Base-by-base conservation (phyloP, 1,284 basidiomycete genomes). In the Ustilago esculenta region DNA sequence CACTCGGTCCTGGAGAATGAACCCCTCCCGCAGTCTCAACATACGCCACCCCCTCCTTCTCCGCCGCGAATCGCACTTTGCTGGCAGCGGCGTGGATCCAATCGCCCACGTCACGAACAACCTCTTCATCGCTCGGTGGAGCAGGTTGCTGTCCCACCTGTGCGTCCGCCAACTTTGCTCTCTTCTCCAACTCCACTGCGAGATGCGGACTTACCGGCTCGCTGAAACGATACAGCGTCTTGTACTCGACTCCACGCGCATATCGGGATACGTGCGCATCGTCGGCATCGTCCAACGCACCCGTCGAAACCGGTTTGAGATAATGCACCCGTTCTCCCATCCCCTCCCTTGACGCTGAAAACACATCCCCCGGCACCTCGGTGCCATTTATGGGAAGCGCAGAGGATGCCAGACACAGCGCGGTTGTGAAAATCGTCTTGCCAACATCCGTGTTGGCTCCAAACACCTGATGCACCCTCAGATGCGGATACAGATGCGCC, bases 21-120 rank as follows among this genome's bases (percentile, higher is more conserved):
- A 97, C 92, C 40, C 94, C 94, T 85, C 94, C 94, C 8, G 94
- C 94, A 5, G 95, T 95, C 84, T 98, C 95, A 40, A 98, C 84
- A 77, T 90, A 97, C 84, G 94, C 87, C 74, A 74, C 75, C 5
- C 51, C 61, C 20, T 23, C 20, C 24, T 14, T 12, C 11, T 17
- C 21, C 4, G 39, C 21, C 20, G 42, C 24, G n/a, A n/a, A n/a
- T n/a, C n/a, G n/a, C n/a, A n/a, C 4, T 15, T 20, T 3, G 6
- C 35, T n/a, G 0, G 88, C 88, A 65, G 87, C 87, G 41, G 82
- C 65, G 20, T 85, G 84, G 11, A 91, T 87, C 76, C 90, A 87
- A 27, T 83, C 83, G 1, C 89, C 86, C 5, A 95, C 85, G 12
- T 89, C 86, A 24, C 86, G 85, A 10, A 90, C 85, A 37, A 97